Evolutionary conservation across 495 filamentous ascomycete genomes (phyloP), one percentile per base, ranked within the genome.

Genomic region (Penicillium nucicola): DNA sequence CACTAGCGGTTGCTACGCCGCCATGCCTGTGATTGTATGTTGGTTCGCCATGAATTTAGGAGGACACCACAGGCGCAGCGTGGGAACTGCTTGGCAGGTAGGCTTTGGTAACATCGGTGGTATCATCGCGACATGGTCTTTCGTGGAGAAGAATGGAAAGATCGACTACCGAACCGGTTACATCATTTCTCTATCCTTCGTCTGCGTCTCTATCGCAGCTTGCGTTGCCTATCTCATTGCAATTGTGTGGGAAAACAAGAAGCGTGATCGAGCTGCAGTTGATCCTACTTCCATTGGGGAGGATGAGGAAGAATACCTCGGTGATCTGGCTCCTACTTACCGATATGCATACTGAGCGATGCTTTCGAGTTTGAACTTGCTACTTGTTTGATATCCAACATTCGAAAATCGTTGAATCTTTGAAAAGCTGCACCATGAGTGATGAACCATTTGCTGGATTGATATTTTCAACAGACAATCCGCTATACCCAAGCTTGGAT

Each of bases 21-120:
- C 89, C 8, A 88, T 92, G 83, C 90, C 90, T 0, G 81, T 96
- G 10, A 78, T 89, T 32, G 82, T 95, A 1, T 97, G 90, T 64
- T 98, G 92, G 90, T 96, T 90, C 69, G 87, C 86, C 53, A 95
- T 95, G 83, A 96, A 96, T 55, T 70, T 95, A 13, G 87, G 87
- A 1, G 90, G 92, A 2, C 92, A 98, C 64, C 88, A 90, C 47
- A 79, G 90, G 1, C 80, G 91, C 13, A 77, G 86, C 34, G 84
- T 98, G 3, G 93, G 91, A 7, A 82, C 84, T 4, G 93, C 88
- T 6, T 96, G 86, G 87, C 91, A 96, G 64, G 74, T 97, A 36
- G 90, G 87, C 0, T 95, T 95, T 55, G 92, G 92, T n/a, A 96
- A 97, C 57, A 87, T 73, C 28, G 92, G 90, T 32, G 93, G 92